Base-by-base conservation (phyloP, 441 rosid genomes). In the Arabidopsis hybrid region DNA sequence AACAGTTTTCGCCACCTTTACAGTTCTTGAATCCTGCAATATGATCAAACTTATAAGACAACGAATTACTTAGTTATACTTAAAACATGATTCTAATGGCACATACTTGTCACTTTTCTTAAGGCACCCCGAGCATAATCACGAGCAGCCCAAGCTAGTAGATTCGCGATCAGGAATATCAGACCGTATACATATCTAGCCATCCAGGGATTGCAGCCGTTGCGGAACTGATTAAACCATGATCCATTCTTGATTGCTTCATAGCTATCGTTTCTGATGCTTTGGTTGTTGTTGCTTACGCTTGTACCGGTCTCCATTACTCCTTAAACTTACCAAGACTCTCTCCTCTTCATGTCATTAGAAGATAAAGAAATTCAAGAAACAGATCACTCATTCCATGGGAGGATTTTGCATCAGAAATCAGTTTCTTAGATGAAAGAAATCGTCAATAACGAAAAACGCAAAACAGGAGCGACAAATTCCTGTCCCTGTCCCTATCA, bases 121-220 rank as follows among this genome's bases (percentile, higher is more conserved):
- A 85, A 82, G 71, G 93, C 87, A 65, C 84, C 79, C 0, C 63
- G 82, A 71, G 96, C 89, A 66, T 89, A 95, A 76, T 95, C 99
- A 70, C 99, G 85, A 60, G 88, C 89, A 58, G 85, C 89, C 99
- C 99, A 95, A 43, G 99, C 97, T 26, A 92, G 87, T 51, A 95
- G 79, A 78, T 95, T 92, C 0, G 97, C 86, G 5, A 80, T 77
- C 31, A 95, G 89, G 76, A 95, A 95, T 51, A 95, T 88, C 77
- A 95, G 79, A 26, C 87, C 96, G 56, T 91, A 92, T 49, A 81
- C 90, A 76, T 91, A 95, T 88, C 99, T 85, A 36, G 97, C 97
- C 90, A 92, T 87, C 99, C 99, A 91, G 1, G 99, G 97, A 75
- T 95, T 95, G 32, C 83, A 86, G 16, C 91, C 94, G 70, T 91